Evolutionary conservation across 192 early-diverging fungal species (phyloP), one percentile per base, ranked within the genome.

Genomic region (Umbelopsis sp.): DNA sequence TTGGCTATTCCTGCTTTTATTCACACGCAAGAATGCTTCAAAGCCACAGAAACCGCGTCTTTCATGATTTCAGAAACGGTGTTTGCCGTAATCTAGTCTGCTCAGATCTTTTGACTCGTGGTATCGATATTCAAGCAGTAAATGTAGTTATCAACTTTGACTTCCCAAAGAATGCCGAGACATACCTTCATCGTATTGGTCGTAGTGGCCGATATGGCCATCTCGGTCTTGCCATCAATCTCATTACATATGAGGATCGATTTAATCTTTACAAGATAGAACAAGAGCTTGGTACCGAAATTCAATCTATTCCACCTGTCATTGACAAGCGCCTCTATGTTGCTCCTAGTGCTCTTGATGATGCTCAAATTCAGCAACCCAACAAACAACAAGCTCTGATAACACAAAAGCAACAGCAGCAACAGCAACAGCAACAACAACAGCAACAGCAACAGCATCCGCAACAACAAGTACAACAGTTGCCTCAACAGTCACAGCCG

Each of bases 121-220:
- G 97, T 85, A 99, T 99, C 74, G 97, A 99, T 81, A 98, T 99
- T 78, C 97, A 99, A 82, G 97, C 96, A 20, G 97, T 99, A 46
- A 98, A 98, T 78, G 97, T 99, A 16, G 97, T 99, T 58, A 98
- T 99, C 87, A 98, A 99, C 88, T 99, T 98, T 90, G 97, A 99
- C 81, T 98, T 99, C 78, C 97, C 97, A 69, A 98, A 98, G 80
- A 99, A 98, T 69, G 94, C 97, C 37, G 97, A 99, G 83, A 99
- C 96, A 2, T 99, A 99, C 78, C 84, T 99, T 46, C 97, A 99
- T 83, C 92, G 97, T 70, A 99, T 99, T 77, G 97, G 97, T 66
- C 92, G 97, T 75, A 96, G 94, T 49, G 97, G 97, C 13, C 91
- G 96, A 68, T 99, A 95, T 77, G 97, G 92, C 49, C 96, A 97